Evolutionary conservation across 1,284 basidiomycete species (phyloP).

Genomic region (Violaceomyces palustris): DNA sequence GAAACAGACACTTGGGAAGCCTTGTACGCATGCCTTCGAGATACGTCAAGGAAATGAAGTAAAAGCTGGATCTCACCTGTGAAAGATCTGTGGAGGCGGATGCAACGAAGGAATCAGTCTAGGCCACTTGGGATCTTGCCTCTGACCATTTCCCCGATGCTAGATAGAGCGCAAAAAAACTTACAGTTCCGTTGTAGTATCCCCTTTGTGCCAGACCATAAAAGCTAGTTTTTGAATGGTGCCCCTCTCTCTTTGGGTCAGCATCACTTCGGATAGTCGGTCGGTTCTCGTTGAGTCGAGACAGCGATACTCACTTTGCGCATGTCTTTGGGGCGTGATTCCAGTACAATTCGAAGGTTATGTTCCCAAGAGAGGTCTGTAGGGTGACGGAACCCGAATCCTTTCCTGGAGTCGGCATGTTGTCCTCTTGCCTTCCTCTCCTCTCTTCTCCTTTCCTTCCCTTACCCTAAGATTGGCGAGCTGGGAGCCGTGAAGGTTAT

Average conservation of each 20-base stretch:
- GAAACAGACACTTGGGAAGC: too few species aligned
- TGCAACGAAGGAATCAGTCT: background rate
- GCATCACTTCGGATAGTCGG: too few species aligned
- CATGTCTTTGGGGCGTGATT: constrained; percentile 45
- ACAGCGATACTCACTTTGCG: constrained; percentile 12
- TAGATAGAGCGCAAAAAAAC: too few species aligned
- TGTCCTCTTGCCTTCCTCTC: background rate
- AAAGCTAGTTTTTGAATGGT: too few species aligned
- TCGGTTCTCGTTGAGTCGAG: background rate
- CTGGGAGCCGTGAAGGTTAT: too few species aligned
- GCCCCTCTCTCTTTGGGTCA: too few species aligned
- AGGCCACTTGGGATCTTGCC: background rate
- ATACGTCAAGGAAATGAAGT: background rate
- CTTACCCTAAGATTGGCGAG: too few species aligned
- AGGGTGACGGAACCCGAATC: constrained; percentile 30
- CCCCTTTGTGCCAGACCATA: constrained; percentile 44
- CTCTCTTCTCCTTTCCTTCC: too few species aligned
- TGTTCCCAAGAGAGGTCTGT: constrained; percentile 44
- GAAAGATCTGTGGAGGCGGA: constrained; percentile 1
- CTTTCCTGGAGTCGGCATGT: constrained; percentile 22
- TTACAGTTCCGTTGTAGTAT: constrained; percentile 43
- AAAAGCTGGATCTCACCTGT: constrained; percentile 1
- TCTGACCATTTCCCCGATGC: too few species aligned
- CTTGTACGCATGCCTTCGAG: too few species aligned
- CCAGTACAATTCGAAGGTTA: constrained; percentile 47